Evolutionary conservation across 2,329 filamentous ascomycete genomes (phyloP), one percentile per base, ranked within the genome.

Genomic region (Fusarium buxicola): DNA sequence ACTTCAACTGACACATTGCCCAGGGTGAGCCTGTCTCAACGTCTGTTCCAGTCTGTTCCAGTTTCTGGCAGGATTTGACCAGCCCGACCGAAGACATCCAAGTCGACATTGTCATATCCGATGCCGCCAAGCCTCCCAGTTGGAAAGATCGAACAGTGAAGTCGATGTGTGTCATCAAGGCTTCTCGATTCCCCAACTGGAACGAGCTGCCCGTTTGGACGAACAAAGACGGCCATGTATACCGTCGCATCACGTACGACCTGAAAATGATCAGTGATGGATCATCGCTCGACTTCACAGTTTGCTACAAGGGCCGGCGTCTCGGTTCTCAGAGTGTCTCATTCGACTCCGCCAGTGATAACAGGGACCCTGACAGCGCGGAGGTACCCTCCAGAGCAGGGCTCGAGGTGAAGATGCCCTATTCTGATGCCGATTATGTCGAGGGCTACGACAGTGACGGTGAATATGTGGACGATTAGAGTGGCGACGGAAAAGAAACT

Each of bases 181-280:
- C 69, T 18, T 53, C 58, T 1, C 40, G 63, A 2, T 27, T 63
- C 1, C 55, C 65, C 0, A 36, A 63, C 12, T 60, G 68, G 28
- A 8, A 45, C 1, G 46, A 50, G 9, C 45, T 74, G 9, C 66
- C 63, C 0, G 24, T 13, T 1, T 56, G 52, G 43, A 62, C 28
- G 3, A 75, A 66, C 34, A 25, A 45, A 6, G 32, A 48, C 0
- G 69, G 62, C 0, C 44, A 61, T 3, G 40, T 46, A 0, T 69
- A 65, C 10, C 43, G 49, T 0, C 9, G 38, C 6, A 48, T 74
- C 5, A n/a, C 31, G 1, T 75, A 65, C 36, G 53, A 64, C 3
- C 40, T 75, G 2, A 45, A 65, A 10, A 72, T 75, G 55, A 27
- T 66, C 7, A 64, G 65, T 15, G 56, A 69, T 10, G 72, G 71